phyloP scores from a whole-genome alignment of 2,329 filamentous ascomycete species.

The Pseudogymnoascus sp. region DNA sequence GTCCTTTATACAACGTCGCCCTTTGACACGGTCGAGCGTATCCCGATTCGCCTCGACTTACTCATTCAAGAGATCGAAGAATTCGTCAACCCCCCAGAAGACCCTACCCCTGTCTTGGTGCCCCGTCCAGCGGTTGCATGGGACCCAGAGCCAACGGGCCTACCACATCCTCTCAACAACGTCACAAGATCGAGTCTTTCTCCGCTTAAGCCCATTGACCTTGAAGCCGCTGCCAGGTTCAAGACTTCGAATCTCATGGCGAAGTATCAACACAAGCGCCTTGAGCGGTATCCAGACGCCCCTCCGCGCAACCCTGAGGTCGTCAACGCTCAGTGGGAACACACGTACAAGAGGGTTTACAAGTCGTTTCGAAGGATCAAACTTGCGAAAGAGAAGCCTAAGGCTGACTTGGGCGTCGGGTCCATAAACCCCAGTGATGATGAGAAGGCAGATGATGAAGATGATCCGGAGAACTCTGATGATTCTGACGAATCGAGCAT shows the following conservation, averaged over 20 bases:
- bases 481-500: neutral
- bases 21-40: neutral
- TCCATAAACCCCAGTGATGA: neutral
- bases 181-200: neutral
- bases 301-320: neutral
- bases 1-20: neutral
- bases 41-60: neutral
- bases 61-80: neutral
- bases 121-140: neutral
- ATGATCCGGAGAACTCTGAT: neutral
- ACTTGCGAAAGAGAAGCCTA: neutral
- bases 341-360: neutral
- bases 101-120: neutral
- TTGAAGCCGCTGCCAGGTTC: neutral
- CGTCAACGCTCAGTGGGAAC: neutral
- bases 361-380: neutral
- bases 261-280: neutral
- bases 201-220: neutral
- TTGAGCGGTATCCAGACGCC: neutral
- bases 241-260: neutral
- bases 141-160: neutral
- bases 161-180: neutral
- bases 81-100: neutral
- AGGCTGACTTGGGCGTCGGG: neutral
- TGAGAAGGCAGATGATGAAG: slow-evolving; percentile 1